Evolutionary conservation across 768 basidiomycete species (phyloP), one percentile per base, ranked within the genome.

Genomic region (Mycena rebaudengoi): DNA sequence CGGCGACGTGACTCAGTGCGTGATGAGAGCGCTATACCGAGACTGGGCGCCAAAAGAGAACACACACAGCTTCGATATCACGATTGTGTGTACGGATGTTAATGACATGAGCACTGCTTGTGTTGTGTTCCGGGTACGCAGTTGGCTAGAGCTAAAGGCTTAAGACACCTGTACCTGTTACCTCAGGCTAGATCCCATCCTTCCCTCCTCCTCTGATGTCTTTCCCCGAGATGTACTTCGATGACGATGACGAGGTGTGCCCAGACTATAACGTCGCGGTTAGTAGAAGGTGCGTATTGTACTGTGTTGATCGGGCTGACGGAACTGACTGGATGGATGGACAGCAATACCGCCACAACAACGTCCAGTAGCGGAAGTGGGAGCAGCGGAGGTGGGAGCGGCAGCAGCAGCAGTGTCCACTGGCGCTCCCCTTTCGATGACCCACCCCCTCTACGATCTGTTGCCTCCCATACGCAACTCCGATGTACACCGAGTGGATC

Each of bases 181-280:
- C 49, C 20, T 44, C 26, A 30, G 8, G n/a, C n/a, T n/a, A n/a
- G n/a, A n/a, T n/a, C 28, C 3, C 41, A 25, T n/a, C 8, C 35
- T n/a, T 46, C 43, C 29, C 52, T 11, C 50, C 39, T 64, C 64
- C 41, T 60, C n/a, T 57, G 25, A 54, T 41, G 29, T 20, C 48
- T 58, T 44, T 50, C 56, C 33, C n/a, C 16, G 44, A 60, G 13
- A 46, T 33, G 51, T 25, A 59, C 44, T 60, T 49, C 28, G 51
- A 49, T 29, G 50, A 65, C 7, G 69, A 70, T 30, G 80, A 81
- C 26, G 76, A 77, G 45, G 74, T 70, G 14, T 82, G 80, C 65
- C 82, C 82, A 1, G 76, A 79, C 51, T 83, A 83, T 55, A 75
- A 80, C 32, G 69, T 70, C 11, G 76, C 76, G 16, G 75, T 80